Base-by-base conservation (phyloP, 2,329 filamentous ascomycete genomes). In the Macrophomina pseudophaseolina region DNA sequence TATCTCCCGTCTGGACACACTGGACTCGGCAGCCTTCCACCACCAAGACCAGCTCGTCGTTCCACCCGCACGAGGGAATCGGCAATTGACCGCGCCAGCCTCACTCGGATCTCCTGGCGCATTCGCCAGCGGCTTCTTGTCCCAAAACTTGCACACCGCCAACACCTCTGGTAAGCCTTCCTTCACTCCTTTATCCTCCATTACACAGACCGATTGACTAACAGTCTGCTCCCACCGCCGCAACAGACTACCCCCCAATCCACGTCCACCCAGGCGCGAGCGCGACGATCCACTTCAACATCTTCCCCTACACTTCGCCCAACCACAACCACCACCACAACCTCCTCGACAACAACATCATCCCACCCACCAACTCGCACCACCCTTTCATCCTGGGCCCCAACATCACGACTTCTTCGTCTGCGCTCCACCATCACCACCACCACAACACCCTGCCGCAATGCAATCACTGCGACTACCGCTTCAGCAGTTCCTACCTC, bases 201-300 rank as follows among this genome's bases (percentile, higher is more conserved):
- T 16, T 30, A 53, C 23, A 28, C 35, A n/a, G 11, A n/a, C 4
- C 3, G 7, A 42, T 7, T 5, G 2, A 16, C 32, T 18, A n/a
- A 53, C 51, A n/a, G 23, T 23, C 46, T 18, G 23, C 48, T 11
- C 12, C 48, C n/a, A 33, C 32, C n/a, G 16, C 28, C 5, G 23
- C 1, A 2, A 11, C 52, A 40, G 56, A 18, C 40, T 44, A 33
- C 56, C 56, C 56, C n/a, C 38, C 38, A 38, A 46, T 60, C 56
- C 40, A 60, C 56, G n/a, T 60, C 56, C 56, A 60, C 40, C 28
- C 56, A 12, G 56, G 56, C 56, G 54, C 54, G 33, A 59, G 42
- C 42, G 56, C 30, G 23, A 60, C 40, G 28, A 48, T 60, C 56
- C 56, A 60, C 56, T 16, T 46, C 40, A 18, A 60, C 56, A 23